Conservation (phyloP, 1,139 yeast species). For the Geotrichum restrictum region DNA sequence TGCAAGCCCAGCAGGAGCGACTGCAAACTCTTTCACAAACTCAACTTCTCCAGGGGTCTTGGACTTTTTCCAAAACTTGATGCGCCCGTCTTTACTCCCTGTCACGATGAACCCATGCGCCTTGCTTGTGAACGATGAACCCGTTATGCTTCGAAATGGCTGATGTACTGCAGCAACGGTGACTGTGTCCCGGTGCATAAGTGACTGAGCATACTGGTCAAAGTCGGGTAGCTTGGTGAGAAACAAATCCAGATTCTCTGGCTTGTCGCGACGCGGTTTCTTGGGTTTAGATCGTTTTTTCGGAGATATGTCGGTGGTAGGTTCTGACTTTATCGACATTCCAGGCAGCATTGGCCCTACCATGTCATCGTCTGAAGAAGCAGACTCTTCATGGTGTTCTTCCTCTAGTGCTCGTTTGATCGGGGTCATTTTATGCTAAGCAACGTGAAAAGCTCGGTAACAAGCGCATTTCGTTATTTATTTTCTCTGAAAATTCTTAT, state of each 20-base stretch:
- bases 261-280: slow-evolving; percentile 7
- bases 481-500: too few species aligned
- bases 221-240: slow-evolving; percentile 29
- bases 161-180: slow-evolving; percentile 26
- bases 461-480: too few species aligned
- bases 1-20: slow-evolving; percentile 36
- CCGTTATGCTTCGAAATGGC: slow-evolving; percentile 6
- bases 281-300: neutral
- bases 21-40: slow-evolving; percentile 40
- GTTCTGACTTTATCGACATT: neutral
- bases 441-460: too few species aligned
- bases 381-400: neutral
- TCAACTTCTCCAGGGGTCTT: slow-evolving; percentile 34
- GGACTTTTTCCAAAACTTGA: slow-evolving; percentile 43
- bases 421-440: slow-evolving; percentile 1
- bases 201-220: slow-evolving; percentile 33
- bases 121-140: slow-evolving; percentile 2
- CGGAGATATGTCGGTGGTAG: neutral
- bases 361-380: slow-evolving; percentile 17
- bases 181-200: slow-evolving; percentile 34
- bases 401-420: slow-evolving; percentile 6
- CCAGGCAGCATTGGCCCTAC: slow-evolving; percentile 16
- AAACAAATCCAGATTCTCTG: slow-evolving; percentile 20
- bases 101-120: slow-evolving; percentile 35
- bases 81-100: slow-evolving; percentile 43